Base-by-base conservation (phyloP, 345 rosid genomes). In the Durio zibethinus region DNA sequence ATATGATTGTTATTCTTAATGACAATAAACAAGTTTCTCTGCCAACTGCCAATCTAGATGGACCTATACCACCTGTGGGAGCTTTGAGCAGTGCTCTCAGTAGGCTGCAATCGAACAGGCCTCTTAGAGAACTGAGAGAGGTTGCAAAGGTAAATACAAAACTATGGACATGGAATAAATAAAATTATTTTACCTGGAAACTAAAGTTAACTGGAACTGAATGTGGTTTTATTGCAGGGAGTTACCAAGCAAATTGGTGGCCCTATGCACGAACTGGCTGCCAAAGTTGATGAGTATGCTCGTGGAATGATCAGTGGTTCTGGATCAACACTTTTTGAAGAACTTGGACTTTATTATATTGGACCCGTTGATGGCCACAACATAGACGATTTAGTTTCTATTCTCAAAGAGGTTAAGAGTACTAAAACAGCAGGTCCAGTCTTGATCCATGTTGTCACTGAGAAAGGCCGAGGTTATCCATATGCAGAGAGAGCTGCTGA, bases 291-390 rank as follows among this genome's bases (percentile, higher is more conserved):
- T 54, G 98, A 96, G 76, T 93, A 96, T 72, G 98, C 98, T 78
- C 94, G 99, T 64, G 97, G 99, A 52, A 96, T 96, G 99, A 96
- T 96, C 69, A 88, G 99, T 62, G 99, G 98, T 60, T 90, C 99
- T 21, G 97, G 99, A 10, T 92, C 99, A 10, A 91, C 99, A 43
- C 85, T 96, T 6, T 96, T 96, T 67, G 99, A 96, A 86, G 99
- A 96, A 78, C 97, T 96, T 0, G 99, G 99, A 52, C 88, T 93
- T 4, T 96, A 96, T 77, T 96, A 96, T 77, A 96, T 96, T 42
- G 99, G 99, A 80, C 99, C 99, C 10, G 98, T 96, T 11, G 94
- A 96, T 80, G 99, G 99, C 27, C 99, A 96, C 72, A 93, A 88
- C 86, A 85, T 96, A 25, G 97, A 93, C 78, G 99, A 96, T 84